Percentiles rank a stretch among this genome's conserved stretches.
phyloP scores from a whole-genome alignment of 306 rosid genomes.

The Glycine tomentella region DNA sequence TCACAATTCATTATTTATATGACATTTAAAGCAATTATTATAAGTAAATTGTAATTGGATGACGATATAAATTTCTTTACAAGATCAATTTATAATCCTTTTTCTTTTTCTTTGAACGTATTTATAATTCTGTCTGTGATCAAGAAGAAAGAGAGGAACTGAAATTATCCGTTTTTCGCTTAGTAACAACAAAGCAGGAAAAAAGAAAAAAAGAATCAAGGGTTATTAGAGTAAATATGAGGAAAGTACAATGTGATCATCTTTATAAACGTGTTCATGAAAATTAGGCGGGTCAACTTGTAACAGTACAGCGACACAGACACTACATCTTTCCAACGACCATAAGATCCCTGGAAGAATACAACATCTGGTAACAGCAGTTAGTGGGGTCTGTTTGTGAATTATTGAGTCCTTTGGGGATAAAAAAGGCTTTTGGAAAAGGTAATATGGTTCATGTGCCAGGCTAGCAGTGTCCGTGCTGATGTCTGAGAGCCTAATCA shows the following conservation, averaged over 20 bases:
- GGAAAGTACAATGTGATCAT: background rate
- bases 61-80: no score
- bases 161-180: no score
- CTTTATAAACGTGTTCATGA: background rate
- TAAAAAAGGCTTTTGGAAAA: constrained; percentile 53
- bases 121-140: no score
- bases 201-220: background rate
- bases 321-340: constrained; percentile 34
- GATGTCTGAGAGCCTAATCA: constrained; percentile 43
- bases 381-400: constrained; percentile 60
- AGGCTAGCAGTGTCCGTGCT: constrained; percentile 58
- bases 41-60: no score
- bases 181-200: background rate
- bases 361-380: constrained; percentile 45
- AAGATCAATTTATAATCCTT: no score
- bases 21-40: no score
- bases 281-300: constrained; percentile 16
- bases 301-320: constrained; percentile 21
- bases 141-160: no score
- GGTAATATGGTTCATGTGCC: constrained; percentile 51
- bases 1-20: no score
- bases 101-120: no score
- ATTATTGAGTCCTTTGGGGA: constrained; percentile 53
- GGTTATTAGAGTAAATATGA: background rate
- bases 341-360: constrained; percentile 34